Percentiles rank a stretch among this genome's conserved stretches.
These are phyloP conservation scores for Sporobolomyces pararoseus DNA, from an alignment of 768 basidiomycete genomes.

Conservation along the genomic window DNA sequence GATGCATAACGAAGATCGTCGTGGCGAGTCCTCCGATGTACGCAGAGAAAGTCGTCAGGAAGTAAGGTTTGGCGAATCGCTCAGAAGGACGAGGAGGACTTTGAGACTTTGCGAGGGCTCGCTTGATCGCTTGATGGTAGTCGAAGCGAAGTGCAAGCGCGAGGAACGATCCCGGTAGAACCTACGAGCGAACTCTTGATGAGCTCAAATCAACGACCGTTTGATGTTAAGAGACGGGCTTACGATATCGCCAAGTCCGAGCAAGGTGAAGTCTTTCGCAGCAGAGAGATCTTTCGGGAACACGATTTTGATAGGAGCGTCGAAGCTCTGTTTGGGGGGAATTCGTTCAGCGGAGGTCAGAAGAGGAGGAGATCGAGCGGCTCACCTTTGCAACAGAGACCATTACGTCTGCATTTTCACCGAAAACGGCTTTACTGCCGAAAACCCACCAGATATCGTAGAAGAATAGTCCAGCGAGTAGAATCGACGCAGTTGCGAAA, in stretches of 20 bases:
- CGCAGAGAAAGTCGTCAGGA: constrained; percentile 62
- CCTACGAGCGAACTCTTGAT: background rate
- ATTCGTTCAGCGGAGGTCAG: background rate
- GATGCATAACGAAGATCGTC: constrained; percentile 84
- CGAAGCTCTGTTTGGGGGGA: constrained; percentile 54
- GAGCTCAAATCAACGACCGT: background rate
- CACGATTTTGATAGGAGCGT: constrained; percentile 88
- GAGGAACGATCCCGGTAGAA: constrained; percentile 55
- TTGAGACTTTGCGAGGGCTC: background rate
- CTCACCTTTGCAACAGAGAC: constrained; percentile 72
- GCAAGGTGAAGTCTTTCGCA: constrained; percentile 71
- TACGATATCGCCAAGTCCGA: constrained; percentile 85
- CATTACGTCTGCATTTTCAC: constrained; percentile 55
- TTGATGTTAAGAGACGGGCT: constrained; percentile 50
- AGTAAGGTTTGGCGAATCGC: constrained; percentile 69
- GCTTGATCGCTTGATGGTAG: constrained; percentile 54
- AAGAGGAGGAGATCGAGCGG: too few relatives aligned
- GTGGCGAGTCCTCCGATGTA: constrained; percentile 62
- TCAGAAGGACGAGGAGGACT: constrained; percentile 31
- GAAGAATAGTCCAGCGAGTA: constrained; percentile 77
- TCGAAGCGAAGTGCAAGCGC: constrained; percentile 85
- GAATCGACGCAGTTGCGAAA: constrained; percentile 76
- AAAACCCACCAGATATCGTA: constrained; percentile 89
- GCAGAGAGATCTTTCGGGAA: constrained; percentile 68
- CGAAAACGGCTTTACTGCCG: constrained; percentile 57